Base-by-base conservation (phyloP, 345 rosid species). In the Streptanthus diversifolius region DNA sequence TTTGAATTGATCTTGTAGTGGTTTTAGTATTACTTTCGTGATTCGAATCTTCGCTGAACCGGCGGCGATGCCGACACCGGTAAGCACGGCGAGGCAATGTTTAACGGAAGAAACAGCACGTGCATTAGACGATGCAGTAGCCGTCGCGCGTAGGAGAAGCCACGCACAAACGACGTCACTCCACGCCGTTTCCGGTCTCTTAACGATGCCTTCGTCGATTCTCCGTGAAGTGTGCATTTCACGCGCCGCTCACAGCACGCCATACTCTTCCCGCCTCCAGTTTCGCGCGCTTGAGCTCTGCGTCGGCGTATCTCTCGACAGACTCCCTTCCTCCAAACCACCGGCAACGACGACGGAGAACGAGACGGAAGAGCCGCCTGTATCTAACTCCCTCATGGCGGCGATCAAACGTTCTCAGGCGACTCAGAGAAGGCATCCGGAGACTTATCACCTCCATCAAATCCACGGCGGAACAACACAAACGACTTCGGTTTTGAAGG, bases 401-500 rank as follows among this genome's bases (percentile, higher is more conserved):
- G 97, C 96, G 65, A 89, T 93, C 78, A 89, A 88, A 66, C 87
- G 98, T 19, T 88, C 97, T 7, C 96, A 93, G 68, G 96, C 95
- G n/a, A 87, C 82, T 56, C 98, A 93, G 83, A 73, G 95, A 68
- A 66, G 97, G 35, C 92, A 85, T 29, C 98, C 97, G 13, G 98
- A 93, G 72, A 86, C 79, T 53, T 84, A 84, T 66, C 92, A 89
- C 33, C 58, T 93, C 35, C 91, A 87, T 51, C 93, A 89, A 57
- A 55, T 82, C 6, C 82, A 83, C 74, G 77, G 40, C 19, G 64
- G 57, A 36, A 40, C 15, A 1, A 54, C 39, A 4, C 65, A 57
- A 49, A 71, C 80, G 68, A 49, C 86, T 58, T 39, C 90, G 33
- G 80, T 77, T 71, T 61, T 85, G 74, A 90, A 82, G 51, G 91